Evolutionary conservation across 2,329 filamentous ascomycete genomes (phyloP), one percentile per base, ranked within the genome.

Genomic region (Xylogone sp.): DNA sequence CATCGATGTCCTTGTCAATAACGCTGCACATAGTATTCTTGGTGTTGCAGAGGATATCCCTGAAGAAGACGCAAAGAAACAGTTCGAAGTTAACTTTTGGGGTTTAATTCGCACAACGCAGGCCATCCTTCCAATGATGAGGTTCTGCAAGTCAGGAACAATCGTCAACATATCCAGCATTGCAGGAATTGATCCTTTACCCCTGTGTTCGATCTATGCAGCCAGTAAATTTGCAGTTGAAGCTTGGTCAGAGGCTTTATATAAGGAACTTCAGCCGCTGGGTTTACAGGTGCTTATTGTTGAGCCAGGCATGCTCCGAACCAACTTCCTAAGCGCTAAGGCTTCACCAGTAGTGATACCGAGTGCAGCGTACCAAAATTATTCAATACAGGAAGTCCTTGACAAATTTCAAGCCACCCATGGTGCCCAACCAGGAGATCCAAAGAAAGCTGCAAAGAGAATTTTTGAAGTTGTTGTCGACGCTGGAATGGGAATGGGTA

Each of bases 11-110:
- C 45, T 58, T 44, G 53, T 59, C 13, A 59, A 59, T 21, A 52
- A 53, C 48, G 57, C 56, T n/a, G 54, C 52, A 9, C 13, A 53
- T 10, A 74, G 75, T 18, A 64, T 78, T 1, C 58, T 66, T 13
- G 76, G 75, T 10, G 71, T 76, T 0, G 72, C 82, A 34, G 80
- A 84, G 58, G 73, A 74, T 5, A 63, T 76, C 39, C 54, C 52
- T 47, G 58, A 59, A 24, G 27, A 48, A 13, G 59, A 62, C 51
- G 47, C 24, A 1, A 43, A 52, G 2, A 34, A 53, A 2, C 56
- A 60, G 43, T 56, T 61, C 54, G 54, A 58, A 42, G 57, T 55
- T 8, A 60, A 60, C 39, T 58, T 57, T 45, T 62, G 59, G 43
- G 59, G 56, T 1, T 34, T 57, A 7, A 59, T 54, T 2, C 51